Base-by-base conservation (phyloP, 345 rosid genomes). In the Lepidium sativum region DNA sequence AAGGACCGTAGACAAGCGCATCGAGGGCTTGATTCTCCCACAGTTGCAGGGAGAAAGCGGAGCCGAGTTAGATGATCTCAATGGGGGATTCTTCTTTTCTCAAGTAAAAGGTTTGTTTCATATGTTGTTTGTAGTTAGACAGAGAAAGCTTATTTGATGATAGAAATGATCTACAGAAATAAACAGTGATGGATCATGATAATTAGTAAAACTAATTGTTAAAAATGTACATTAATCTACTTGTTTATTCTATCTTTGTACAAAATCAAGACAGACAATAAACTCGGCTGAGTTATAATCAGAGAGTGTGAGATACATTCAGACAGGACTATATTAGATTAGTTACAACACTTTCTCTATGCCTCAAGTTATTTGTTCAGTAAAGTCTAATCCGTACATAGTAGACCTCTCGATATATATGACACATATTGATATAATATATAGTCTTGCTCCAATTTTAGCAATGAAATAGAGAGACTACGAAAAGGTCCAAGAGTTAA, bases 41-140 rank as follows among this genome's bases (percentile, higher is more conserved):
- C 72, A 13, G 13, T 62, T 1, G 70, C 60, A n/a, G 84, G 84
- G 56, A 68, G 87, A 51, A 86, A 83, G 80, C 81, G 78, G 75
- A 59, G 8, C 15, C 72, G 85, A 13, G 75, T 68, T 8, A 79
- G 75, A 65, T 85, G 79, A 85, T n/a, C 25, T 45, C 18, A 16
- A 6, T 32, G 27, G 8, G 27, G 41, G 8, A 15, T 33, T 9
- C 3, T 5, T n/a, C 8, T 50, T 43, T 43, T 21, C 21, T 41
- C 12, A 42, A 17, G 4, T 21, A 11, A 61, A 44, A 23, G 43
- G 52, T 31, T 47, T 70, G 63, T 39, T 38, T 54, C 20, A 41
- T 65, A 44, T 11, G 38, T 54, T 33, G 55, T 43, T 61, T 21
- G 63, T 69, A 62, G 63, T 55, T 71, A 71, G 69, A 38, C 31